A percentile compares a stretch with the other conserved stretches of the same genome.
phyloP scores from a whole-genome alignment of 768 basidiomycete genomes.

The Leccinum broughii region DNA sequence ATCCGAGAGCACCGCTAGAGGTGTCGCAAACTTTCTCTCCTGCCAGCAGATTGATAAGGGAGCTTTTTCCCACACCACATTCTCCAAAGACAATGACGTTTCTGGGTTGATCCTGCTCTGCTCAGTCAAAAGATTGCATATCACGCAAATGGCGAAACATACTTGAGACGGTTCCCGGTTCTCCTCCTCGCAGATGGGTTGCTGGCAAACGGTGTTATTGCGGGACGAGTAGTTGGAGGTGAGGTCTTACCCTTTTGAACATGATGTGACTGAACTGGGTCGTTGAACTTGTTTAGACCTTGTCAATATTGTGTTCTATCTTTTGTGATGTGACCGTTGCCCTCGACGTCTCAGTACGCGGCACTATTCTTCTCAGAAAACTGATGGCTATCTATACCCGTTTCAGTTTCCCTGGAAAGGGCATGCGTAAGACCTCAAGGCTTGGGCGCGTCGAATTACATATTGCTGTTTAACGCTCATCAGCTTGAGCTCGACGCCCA shows the following conservation, averaged over 20 bases:
- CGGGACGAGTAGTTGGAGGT: background rate
- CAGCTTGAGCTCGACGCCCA: background rate
- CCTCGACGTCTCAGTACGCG: slow-evolving; percentile 4
- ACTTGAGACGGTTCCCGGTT: slow-evolving; percentile 9
- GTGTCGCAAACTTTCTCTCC: slow-evolving; percentile 26
- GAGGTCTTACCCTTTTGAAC: slow-evolving; percentile 16
- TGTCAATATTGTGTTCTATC: slow-evolving; percentile 7
- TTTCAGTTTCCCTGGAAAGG: slow-evolving; percentile 3
- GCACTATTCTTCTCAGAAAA: slow-evolving; percentile 1
- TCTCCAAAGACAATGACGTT: slow-evolving; percentile 47
- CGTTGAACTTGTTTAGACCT: slow-evolving; percentile 3
- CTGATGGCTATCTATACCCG: slow-evolving; percentile 18
- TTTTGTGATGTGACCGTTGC: background rate
- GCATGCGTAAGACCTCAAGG: slow-evolving; percentile 14
- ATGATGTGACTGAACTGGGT: background rate
- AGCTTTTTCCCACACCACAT: slow-evolving; percentile 44
- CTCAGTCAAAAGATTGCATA: slow-evolving; percentile 1
- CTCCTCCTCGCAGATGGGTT: slow-evolving; percentile 10
- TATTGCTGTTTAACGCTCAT: slow-evolving; percentile 17
- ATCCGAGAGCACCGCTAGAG: slow-evolving; percentile 36
- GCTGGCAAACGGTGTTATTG: slow-evolving; percentile 17
- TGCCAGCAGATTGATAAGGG: slow-evolving; percentile 44
- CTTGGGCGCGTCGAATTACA: slow-evolving; percentile 9
- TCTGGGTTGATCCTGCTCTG: slow-evolving; percentile 15
- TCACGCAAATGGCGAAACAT: background rate